Percentiles rank a stretch among this genome's conserved stretches.
Conservation (phyloP, 2,329 filamentous ascomycete genomes). For the Alternaria ethzedia region DNA sequence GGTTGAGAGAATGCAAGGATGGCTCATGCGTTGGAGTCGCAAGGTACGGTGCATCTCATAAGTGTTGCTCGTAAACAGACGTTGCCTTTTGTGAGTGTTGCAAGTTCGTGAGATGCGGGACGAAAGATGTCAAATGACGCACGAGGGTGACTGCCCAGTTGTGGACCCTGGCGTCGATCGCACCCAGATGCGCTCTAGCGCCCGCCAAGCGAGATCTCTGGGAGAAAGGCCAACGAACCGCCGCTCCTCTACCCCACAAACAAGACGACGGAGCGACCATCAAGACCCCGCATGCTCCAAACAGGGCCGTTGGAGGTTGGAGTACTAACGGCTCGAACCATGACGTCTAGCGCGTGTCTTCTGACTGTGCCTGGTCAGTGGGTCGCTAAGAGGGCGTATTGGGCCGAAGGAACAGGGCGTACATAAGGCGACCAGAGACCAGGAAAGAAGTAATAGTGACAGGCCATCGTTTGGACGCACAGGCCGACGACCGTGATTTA, state of each 20-base stretch:
- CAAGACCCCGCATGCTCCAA: not conserved
- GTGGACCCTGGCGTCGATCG: slow-evolving; percentile 1
- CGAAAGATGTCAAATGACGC: not conserved
- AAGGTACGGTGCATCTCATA: no score
- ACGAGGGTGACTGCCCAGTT: not conserved
- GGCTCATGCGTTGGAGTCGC: not conserved
- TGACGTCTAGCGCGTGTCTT: not conserved
- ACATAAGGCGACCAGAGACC: not conserved
- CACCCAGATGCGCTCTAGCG: not conserved
- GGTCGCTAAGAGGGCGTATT: not conserved
- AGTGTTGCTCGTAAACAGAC: not conserved
- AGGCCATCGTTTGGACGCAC: not conserved
- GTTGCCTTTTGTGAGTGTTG: no score
- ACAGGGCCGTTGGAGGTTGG: no score
- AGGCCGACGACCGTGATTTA: not conserved
- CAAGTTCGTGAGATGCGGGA: no score
- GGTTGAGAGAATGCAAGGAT: no score
- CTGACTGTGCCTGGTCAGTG: not conserved
- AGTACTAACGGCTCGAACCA: not conserved
- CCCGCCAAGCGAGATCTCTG: not conserved
- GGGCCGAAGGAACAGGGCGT: not conserved
- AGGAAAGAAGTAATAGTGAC: not conserved
- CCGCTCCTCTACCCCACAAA: slow-evolving; percentile 3
- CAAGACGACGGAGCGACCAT: not conserved
- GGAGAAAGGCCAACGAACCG: not conserved